Conservation (phyloP, 2,329 filamentous ascomycete species). For the Microthyrium microscopicum region DNA sequence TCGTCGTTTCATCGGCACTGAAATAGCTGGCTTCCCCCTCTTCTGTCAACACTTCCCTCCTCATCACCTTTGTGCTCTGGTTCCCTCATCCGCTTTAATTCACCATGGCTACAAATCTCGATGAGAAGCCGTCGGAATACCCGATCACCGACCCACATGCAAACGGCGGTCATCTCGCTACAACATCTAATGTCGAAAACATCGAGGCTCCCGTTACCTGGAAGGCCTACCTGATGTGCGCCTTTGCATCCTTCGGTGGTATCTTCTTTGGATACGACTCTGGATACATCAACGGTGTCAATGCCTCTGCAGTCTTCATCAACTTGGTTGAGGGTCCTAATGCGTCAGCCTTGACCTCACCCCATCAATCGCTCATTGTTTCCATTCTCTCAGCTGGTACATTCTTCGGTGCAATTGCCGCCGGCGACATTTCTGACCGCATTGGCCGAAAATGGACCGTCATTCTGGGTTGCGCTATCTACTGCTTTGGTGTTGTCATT, state of each 20-base stretch:
- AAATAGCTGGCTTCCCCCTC: too few species aligned
- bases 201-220: conserved; percentile 34
- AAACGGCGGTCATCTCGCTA: too few species aligned
- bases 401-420: conserved; percentile 53
- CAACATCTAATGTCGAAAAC: conserved; percentile 29
- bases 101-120: too few species aligned
- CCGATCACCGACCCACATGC: too few species aligned
- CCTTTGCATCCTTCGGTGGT: conserved; percentile 32
- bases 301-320: conserved; percentile 20
- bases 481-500: conserved; percentile 35
- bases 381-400: conserved; percentile 64
- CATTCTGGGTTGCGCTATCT: conserved; percentile 55
- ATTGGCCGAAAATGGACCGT: conserved; percentile 59
- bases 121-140: too few species aligned
- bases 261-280: conserved; percentile 71
- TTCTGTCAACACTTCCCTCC: too few species aligned
- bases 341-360: conserved; percentile 10
- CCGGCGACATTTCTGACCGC: conserved; percentile 57
- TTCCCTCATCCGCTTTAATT: too few species aligned
- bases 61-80: too few species aligned
- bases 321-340: conserved; percentile 5
- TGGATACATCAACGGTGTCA: conserved; percentile 55
- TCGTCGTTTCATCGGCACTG: too few species aligned
- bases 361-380: conserved; percentile 43
- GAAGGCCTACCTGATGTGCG: conserved; percentile 29